Evolutionary conservation across 176 grass and related monocot genomes (phyloP), one percentile per base, ranked within the genome.

Genomic region (Phyllostachys edulis): DNA sequence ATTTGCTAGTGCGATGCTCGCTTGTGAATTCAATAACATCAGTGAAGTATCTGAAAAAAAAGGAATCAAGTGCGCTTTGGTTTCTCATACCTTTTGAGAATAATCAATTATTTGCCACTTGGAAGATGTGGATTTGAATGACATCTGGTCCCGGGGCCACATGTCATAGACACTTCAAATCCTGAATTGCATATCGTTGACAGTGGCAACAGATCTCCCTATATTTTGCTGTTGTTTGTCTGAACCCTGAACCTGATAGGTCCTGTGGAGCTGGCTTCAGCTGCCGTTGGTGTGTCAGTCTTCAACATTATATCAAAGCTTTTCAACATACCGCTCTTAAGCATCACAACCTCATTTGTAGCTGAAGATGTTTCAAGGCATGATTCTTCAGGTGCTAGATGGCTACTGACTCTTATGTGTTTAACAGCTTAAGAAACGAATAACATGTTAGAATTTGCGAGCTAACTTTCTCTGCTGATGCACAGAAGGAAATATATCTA

Each of bases 231-330:
- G 47, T 45, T 37, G 2, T 49, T 77, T 76, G n/a, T 80, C 66
- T 79, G 23, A 54, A 41, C 21, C 29, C 39, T 78, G 27, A 79
- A 69, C 67, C 16, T 67, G 84, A 24, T 39, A 95, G 90, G 93
- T 75, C 76, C 93, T 67, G 73, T 95, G 79, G 82, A 95, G 78
- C 65, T 95, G 40, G 93, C 85, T 84, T 95, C 88, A 69, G 81
- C 93, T 78, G 93, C 87, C 9, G 75, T 95, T 76, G 88, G 87
- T 7, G 75, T 95, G 45, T 90, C 90, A 20, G 64, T 92, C 68
- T 92, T 95, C 79, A 92, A 95, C 56, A 92, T 92, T 72, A 80
- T 95, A 84, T 92, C 90, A 67, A 95, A 92, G 27, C 82, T 95
- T 34, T 95, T 95, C 70, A 95, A 95, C 60, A 77, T 92, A 52